Evolutionary conservation across 2,329 filamentous ascomycete genomes (phyloP).

Genomic region (Fusarium longipes): DNA sequence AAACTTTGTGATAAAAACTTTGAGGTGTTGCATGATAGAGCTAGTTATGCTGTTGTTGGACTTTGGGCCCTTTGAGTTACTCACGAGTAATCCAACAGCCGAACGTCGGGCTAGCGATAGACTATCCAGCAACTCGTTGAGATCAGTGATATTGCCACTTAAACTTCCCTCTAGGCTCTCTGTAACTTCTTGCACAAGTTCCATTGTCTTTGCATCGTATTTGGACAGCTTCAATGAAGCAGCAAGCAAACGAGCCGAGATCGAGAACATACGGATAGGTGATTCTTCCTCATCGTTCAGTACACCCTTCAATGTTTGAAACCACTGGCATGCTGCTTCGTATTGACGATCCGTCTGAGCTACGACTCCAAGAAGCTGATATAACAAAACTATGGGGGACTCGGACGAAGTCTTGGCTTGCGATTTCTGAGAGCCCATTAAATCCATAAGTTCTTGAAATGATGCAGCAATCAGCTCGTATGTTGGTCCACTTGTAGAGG

Average conservation of each 20-base stretch:
- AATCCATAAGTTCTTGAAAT: slow-evolving; percentile 49
- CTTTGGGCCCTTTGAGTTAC: slow-evolving; percentile 37
- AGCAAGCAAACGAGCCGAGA: slow-evolving; percentile 66
- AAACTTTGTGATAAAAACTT: slow-evolving; percentile 67
- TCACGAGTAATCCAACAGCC: slow-evolving; percentile 61
- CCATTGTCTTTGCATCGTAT: slow-evolving; percentile 52
- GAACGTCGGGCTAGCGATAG: slow-evolving; percentile 67
- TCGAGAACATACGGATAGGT: slow-evolving; percentile 61
- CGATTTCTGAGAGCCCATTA: slow-evolving; percentile 52
- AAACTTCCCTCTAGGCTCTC: slow-evolving; percentile 68
- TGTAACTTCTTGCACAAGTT: slow-evolving; percentile 60
- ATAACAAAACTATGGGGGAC: slow-evolving; percentile 60
- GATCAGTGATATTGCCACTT: slow-evolving; percentile 67
- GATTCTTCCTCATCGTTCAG: slow-evolving; percentile 57
- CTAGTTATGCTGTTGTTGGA: slow-evolving; percentile 16
- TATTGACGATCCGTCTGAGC: slow-evolving; percentile 59
- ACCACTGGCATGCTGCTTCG: slow-evolving; percentile 67
- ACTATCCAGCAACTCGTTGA: slow-evolving; percentile 70
- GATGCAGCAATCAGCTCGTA: slow-evolving; percentile 51
- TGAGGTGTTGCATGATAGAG: slow-evolving; percentile 56
- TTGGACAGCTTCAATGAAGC: slow-evolving; percentile 61
- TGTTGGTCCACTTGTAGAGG: slow-evolving; percentile 53
- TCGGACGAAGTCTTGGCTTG: slow-evolving; percentile 53
- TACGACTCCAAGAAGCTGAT: slow-evolving; percentile 64
- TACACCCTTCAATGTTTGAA: slow-evolving; percentile 57